Conservation (phyloP, 352 stramenopile genomes). For the Globisporangium orthogonon region DNA sequence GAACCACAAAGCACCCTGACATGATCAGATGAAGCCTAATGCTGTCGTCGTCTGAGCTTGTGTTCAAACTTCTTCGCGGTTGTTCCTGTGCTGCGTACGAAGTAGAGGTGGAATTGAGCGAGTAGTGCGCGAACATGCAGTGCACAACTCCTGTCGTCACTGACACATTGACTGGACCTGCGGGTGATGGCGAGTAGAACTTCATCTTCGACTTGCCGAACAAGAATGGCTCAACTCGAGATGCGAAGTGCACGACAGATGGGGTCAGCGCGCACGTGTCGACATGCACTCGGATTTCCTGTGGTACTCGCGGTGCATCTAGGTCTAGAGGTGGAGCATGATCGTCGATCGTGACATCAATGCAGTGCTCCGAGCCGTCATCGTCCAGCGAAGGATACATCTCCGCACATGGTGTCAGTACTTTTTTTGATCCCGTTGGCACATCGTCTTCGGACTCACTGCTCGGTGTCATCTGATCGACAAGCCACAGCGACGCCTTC, state of each 20-base stretch:
- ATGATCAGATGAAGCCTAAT: constrained; percentile 42
- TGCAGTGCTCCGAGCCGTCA: constrained; percentile 8
- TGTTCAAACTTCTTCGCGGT: too few relatives aligned
- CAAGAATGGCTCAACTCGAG: constrained; percentile 39
- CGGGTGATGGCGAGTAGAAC: constrained; percentile 23
- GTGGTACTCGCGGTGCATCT: constrained; percentile 8
- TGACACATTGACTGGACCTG: constrained; percentile 35
- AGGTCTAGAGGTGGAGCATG: constrained; percentile 11
- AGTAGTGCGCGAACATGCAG: constrained; percentile 46
- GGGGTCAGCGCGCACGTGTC: constrained; percentile 52
- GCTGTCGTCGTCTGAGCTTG: neutral
- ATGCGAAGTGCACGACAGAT: constrained; percentile 38
- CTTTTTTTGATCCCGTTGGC: constrained; percentile 6
- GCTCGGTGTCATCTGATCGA: constrained; percentile 21
- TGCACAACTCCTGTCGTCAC: constrained; percentile 59
- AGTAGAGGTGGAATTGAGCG: constrained; percentile 6
- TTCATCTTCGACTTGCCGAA: constrained; percentile 31
- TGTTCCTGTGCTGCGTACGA: neutral
- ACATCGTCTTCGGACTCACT: neutral
- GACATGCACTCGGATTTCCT: constrained; percentile 54
- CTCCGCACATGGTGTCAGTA: constrained; percentile 27
- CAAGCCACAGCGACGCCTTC: constrained; percentile 36
- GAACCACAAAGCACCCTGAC: constrained; percentile 50
- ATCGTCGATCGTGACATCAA: constrained; percentile 47
- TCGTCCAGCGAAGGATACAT: constrained; percentile 18